Base-by-base conservation (phyloP, 2,329 filamentous ascomycete species). In the Balansia obtecta region DNA sequence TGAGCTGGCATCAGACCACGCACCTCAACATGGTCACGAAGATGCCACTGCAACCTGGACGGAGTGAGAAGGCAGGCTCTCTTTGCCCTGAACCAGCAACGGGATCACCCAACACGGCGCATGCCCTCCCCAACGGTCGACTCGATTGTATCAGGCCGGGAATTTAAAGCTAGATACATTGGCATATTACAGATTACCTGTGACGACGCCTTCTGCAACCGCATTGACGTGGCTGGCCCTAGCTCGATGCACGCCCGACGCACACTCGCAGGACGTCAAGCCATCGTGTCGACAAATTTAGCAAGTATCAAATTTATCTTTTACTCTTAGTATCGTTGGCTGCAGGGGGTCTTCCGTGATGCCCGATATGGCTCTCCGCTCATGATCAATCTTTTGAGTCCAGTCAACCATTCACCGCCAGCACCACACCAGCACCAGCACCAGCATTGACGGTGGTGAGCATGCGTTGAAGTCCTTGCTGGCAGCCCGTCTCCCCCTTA, bases 21-120 rank as follows among this genome's bases (percentile, higher is more conserved):
- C 47, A 49, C 32, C 47, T 15, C 20, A 11, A 13, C n/a, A 39
- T 49, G 47, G 40, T 49, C 47, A 44, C 40, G 47, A 13, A 43
- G 32, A 49, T 18, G 46, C 13, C 40, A 37, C 20, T 37, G 41
- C 37, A 37, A 34, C 22, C 16, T 15, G 4, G 42, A 22, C 20
- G 12, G 22, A 7, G 3, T 20, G 22, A 22, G 12, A 12, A 11
- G 20, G 20, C 16, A 11, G 20, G 20, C 16, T 27, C 15, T 37
- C 18, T 42, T 10, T 42, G 22, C 42, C 9, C 27, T 9, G 15
- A 45, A 45, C 42, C 12, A 45, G 13, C 27, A 15, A 45, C 30
- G 20, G 13, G 33, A 45, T 30, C 30, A 32, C 42, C 42, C 42
- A 22, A 30, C 42, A n/a, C 15, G 27, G 22, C 42, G 30, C 42